A percentile compares a stretch with the other conserved stretches of the same genome.
phyloP scores from a whole-genome alignment of 306 rosid genomes.

The Fragaria vesca region DNA sequence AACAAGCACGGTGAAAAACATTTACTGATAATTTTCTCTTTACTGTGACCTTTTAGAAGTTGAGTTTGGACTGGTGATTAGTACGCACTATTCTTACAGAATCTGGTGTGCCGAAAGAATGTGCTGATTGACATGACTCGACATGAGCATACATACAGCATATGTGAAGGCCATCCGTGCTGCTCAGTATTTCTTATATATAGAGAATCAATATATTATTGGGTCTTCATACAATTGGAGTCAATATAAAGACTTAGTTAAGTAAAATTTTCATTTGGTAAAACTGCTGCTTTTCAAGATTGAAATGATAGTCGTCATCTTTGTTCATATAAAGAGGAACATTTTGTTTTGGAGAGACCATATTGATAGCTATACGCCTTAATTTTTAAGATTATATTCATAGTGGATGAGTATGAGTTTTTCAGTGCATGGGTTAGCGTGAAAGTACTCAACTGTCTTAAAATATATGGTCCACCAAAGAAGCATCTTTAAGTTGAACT shows the following conservation, averaged over 20 bases:
- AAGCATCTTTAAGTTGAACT: background rate
- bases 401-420: background rate
- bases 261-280: conserved; percentile 20
- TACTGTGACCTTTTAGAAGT: conserved; percentile 14
- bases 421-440: background rate
- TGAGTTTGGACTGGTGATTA: conserved; percentile 23
- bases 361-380: background rate
- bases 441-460: background rate
- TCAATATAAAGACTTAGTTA: conserved; percentile 71
- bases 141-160: conserved; percentile 98
- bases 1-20: conserved; percentile 52
- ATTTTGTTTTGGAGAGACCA: background rate
- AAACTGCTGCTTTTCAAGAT: background rate
- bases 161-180: conserved; percentile 92
- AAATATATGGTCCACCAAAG: background rate
- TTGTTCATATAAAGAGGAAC: conserved; percentile 1
- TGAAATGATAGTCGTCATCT: background rate
- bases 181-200: conserved; percentile 91
- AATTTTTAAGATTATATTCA: background rate
- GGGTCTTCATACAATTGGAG: conserved; percentile 93
- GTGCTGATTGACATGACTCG: conserved; percentile 52
- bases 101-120: conserved; percentile 88
- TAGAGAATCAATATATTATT: conserved; percentile 92
- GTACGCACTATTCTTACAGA: conserved; percentile 49
- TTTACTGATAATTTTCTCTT: conserved; percentile 26